A percentile compares a stretch with the other conserved stretches of the same genome.
Evolutionary conservation across 2,329 filamentous ascomycete species (phyloP).

Genomic region (Diaporthe sp.): DNA sequence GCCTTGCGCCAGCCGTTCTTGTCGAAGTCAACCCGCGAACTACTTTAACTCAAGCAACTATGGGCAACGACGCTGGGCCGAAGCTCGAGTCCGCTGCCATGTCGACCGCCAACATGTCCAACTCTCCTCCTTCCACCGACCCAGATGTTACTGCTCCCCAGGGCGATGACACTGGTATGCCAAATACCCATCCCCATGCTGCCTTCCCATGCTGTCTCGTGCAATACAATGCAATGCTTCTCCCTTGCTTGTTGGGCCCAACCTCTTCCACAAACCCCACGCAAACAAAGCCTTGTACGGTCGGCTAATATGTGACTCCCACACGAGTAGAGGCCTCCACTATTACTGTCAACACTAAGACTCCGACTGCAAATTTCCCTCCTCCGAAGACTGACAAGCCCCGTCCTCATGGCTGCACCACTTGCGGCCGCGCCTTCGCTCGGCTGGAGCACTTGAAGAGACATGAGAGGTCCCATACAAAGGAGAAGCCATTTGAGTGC

Average conservation of each 20-base stretch:
- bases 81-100: conserved; percentile 38
- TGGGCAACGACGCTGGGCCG: conserved; percentile 41
- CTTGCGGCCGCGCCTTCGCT: conserved; percentile 92
- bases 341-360: conserved; percentile 65
- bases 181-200: conserved; percentile 25
- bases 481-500: conserved; percentile 99
- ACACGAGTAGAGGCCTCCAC: conserved; percentile 57
- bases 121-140: conserved; percentile 36
- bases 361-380: conserved; percentile 67
- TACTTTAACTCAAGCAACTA: conserved; percentile 16
- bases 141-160: conserved; percentile 35
- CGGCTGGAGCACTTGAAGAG: conserved; percentile 96
- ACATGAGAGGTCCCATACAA: conserved; percentile 97
- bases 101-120: conserved; percentile 34
- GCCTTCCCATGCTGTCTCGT: not conserved
- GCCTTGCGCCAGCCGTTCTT: conserved; percentile 3
- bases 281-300: not conserved
- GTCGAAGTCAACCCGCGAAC: not conserved
- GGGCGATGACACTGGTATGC: conserved; percentile 41
- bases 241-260: not conserved
- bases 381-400: conserved; percentile 98
- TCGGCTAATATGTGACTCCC: conserved; percentile 27
- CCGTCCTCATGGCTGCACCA: conserved; percentile 91
- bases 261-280: not conserved
- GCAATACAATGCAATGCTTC: conserved; percentile 8